Conservation (phyloP, 495 filamentous ascomycete genomes). For the Aspergillus sclerotioniger region DNA sequence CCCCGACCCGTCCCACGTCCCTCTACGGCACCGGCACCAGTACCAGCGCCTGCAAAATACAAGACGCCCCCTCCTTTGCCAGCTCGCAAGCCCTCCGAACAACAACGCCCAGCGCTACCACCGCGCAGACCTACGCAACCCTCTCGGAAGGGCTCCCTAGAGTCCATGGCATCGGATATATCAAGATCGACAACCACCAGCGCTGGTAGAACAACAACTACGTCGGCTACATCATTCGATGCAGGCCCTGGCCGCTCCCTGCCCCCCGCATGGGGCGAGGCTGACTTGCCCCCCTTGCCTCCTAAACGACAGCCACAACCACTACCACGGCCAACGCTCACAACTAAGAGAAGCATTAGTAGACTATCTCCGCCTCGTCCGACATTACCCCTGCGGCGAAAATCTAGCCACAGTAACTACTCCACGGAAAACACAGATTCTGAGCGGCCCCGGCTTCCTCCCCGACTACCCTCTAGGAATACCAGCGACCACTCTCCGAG, state of each 20-base stretch:
- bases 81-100: conserved; percentile 43
- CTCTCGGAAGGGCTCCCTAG: conserved; percentile 28
- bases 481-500: conserved; percentile 18
- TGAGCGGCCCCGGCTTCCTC: conserved; percentile 16
- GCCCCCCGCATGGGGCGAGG: conserved; percentile 47
- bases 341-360: conserved; percentile 19
- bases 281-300: conserved; percentile 45
- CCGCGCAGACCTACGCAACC: conserved; percentile 38
- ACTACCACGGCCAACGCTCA: conserved; percentile 26
- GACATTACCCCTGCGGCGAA: conserved; percentile 18
- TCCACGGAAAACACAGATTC: conserved; percentile 11
- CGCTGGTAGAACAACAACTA: conserved; percentile 31
- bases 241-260: conserved; percentile 17
- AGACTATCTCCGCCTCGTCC: conserved; percentile 18
- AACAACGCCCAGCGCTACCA: conserved; percentile 39
- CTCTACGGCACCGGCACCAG: conserved; percentile 16
- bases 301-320: conserved; percentile 32
- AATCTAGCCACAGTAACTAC: conserved; percentile 14
- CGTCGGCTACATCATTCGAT: conserved; percentile 37
- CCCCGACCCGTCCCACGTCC: conserved; percentile 23
- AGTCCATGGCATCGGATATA: conserved; percentile 38
- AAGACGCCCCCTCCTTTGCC: conserved; percentile 53
- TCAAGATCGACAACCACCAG: conserved; percentile 40
- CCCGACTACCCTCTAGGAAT: conserved; percentile 35
- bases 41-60: conserved; percentile 28